Base-by-base conservation (phyloP, 139 green algal species). In the Picochlorum sp. region DNA sequence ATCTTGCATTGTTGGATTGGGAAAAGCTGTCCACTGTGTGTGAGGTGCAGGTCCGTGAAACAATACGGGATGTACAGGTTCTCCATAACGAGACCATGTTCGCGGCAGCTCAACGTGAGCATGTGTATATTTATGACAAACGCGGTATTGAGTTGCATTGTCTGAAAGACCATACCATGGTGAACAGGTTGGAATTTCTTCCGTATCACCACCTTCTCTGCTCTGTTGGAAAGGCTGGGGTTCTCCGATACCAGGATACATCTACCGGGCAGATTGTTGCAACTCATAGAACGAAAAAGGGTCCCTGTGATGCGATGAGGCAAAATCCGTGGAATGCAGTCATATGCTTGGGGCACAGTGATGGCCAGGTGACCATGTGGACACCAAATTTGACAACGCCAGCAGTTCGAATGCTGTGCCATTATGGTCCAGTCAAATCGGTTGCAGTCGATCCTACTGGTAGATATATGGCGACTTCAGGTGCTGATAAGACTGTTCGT, bases 91-190 rank as follows among this genome's bases (percentile, higher is more conserved):
- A 97, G 64, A 72, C 74, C 11, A 97, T 97, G 71, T 99, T 95
- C 67, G 94, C 94, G 14, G 89, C 81, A 6, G 94, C 94, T 13
- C 92, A 98, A 80, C 87, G 82, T 24, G 89, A 91, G 67, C 90
- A 97, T 65, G 83, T 89, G 15, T 99, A 97, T 80, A 94, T 99
- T 4, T 99, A 99, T 63, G 92, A 99, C 81, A 94, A 96, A 73
- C 71, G 89, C 0, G 94, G 94, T 14, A 68, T 97, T 26, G 94
- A 99, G 81, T 69, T 99, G 32, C 94, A 99, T 77, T 92, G 92
- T 74, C 78, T 98, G 9, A 86, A 87, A 75, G 81, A 87, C 16
- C 82, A 91, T 62, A 74, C 57, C 1, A 72, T 82, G 9, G 69
- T 77, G 3, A 57, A 69, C 10, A 71, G 60, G 8, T 79, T 99